These are phyloP conservation scores for Pezicula carpinea DNA, from an alignment of 2,329 filamentous ascomycete species.

Conservation along the genomic window DNA sequence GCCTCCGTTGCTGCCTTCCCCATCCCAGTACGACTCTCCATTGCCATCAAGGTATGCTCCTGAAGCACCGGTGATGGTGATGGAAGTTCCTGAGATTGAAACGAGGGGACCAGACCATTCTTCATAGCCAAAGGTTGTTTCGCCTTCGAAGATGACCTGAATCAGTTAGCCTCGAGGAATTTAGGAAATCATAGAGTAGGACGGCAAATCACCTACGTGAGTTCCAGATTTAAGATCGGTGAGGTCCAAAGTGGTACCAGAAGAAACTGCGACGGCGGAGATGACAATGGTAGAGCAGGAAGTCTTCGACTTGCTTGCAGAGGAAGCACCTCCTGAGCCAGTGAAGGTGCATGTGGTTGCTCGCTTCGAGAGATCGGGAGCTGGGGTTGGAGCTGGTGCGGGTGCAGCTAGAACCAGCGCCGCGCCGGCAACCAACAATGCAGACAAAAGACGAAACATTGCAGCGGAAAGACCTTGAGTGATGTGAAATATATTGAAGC, in stretches of 20 bases:
- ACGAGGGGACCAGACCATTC: slow-evolving; percentile 62
- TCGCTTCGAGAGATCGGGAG: slow-evolving; percentile 13
- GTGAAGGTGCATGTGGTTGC: slow-evolving; percentile 49
- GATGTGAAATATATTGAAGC: not conserved
- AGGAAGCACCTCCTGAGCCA: slow-evolving; percentile 33
- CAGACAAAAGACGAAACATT: not conserved
- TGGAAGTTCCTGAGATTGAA: slow-evolving; percentile 50
- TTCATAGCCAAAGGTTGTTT: slow-evolving; percentile 61
- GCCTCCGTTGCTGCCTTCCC: slow-evolving; percentile 51
- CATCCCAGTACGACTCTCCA: slow-evolving; percentile 56
- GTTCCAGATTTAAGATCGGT: slow-evolving; percentile 45
- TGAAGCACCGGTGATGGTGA: slow-evolving; percentile 46
- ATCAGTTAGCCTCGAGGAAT: not conserved
- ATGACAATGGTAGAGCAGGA: slow-evolving; percentile 51
- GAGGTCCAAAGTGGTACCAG: slow-evolving; percentile 53
- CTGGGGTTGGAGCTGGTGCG: slow-evolving; percentile 8
- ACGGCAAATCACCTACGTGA: not conserved
- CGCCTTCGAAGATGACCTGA: slow-evolving; percentile 56
- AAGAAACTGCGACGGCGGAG: slow-evolving; percentile 49
- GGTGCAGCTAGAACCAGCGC: slow-evolving; percentile 1
- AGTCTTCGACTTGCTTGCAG: slow-evolving; percentile 42
- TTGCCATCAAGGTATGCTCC: slow-evolving; percentile 51
- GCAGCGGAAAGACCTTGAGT: not conserved
- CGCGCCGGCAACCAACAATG: not conserved
- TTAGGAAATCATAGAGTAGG: too few relatives aligned